Evolutionary conservation across 108 stramenopile genomes (phyloP).

Genomic region (Cyclotella distinguenda): DNA sequence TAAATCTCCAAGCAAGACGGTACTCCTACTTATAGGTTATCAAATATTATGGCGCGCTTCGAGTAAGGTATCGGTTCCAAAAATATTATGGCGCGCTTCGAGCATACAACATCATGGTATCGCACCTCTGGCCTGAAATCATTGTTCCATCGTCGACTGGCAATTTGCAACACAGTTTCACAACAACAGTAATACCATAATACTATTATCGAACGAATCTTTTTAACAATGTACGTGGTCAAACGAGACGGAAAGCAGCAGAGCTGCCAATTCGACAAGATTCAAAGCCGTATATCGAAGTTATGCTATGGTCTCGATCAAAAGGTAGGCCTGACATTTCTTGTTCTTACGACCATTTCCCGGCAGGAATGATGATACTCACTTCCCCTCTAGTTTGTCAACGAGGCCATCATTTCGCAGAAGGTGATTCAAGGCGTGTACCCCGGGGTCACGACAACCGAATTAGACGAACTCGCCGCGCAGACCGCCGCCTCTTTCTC

Average conservation of each 20-base stretch:
- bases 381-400: constrained; percentile 66
- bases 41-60: too few relatives aligned
- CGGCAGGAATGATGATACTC: not conserved
- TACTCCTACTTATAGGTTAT: too few relatives aligned
- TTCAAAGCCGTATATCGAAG: constrained; percentile 94
- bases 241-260: constrained; percentile 94
- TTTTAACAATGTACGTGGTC: constrained; percentile 83
- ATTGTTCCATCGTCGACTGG: not conserved
- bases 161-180: not conserved
- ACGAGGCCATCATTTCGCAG: constrained; percentile 92
- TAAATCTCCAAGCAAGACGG: too few relatives aligned
- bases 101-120: not conserved
- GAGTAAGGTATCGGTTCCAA: too few relatives aligned
- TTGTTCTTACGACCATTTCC: not conserved
- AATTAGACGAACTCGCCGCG: constrained; percentile 99
- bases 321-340: constrained; percentile 61
- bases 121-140: not conserved
- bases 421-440: constrained; percentile 99
- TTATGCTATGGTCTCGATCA: constrained; percentile 95
- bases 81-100: too few relatives aligned
- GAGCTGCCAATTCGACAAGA: constrained; percentile 97
- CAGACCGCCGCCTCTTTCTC: constrained; percentile 98
- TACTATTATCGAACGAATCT: not conserved
- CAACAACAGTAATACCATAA: too few relatives aligned
- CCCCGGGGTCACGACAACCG: constrained; percentile 94